Evolutionary conservation across 495 filamentous ascomycete species (phyloP).

Genomic region (Neurospora sp.): DNA sequence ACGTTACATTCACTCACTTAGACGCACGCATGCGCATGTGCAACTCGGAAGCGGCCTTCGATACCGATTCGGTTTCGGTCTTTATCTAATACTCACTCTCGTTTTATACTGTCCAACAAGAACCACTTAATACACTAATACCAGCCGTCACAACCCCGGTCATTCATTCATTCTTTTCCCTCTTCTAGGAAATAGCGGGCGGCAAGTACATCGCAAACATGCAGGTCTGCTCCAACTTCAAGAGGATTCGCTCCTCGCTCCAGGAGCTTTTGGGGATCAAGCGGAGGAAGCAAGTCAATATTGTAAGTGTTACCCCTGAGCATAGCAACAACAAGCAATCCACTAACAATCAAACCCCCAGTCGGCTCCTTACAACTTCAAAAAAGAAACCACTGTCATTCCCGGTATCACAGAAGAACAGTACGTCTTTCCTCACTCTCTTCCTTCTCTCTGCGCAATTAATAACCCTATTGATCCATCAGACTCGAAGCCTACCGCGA

Average conservation of each 20-base stretch:
- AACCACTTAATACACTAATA: not conserved
- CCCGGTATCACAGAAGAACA: constrained; percentile 35
- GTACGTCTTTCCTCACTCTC: constrained; percentile 16
- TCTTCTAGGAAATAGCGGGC: not conserved
- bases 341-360: constrained; percentile 16
- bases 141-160: not conserved
- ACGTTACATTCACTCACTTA: not conserved
- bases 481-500: constrained; percentile 31
- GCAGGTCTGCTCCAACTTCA: constrained; percentile 15
- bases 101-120: not conserved
- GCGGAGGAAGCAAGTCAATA: constrained; percentile 13
- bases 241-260: constrained; percentile 14
- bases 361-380: constrained; percentile 39
- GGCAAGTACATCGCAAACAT: constrained; percentile 1
- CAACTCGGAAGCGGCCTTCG: not conserved
- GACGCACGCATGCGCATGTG: not conserved
- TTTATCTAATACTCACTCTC: not conserved
- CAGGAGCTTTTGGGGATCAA: constrained; percentile 12
- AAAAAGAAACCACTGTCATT: constrained; percentile 24
- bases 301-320: constrained; percentile 7
- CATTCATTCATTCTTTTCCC: not conserved
- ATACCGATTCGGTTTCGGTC: not conserved
- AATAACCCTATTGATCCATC: not conserved
- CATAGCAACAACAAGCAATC: not conserved
- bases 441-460: not conserved